These are phyloP conservation scores for Metschnikowia aberdeeniae DNA, from an alignment of 805 yeast genomes.

Conservation along the genomic window DNA sequence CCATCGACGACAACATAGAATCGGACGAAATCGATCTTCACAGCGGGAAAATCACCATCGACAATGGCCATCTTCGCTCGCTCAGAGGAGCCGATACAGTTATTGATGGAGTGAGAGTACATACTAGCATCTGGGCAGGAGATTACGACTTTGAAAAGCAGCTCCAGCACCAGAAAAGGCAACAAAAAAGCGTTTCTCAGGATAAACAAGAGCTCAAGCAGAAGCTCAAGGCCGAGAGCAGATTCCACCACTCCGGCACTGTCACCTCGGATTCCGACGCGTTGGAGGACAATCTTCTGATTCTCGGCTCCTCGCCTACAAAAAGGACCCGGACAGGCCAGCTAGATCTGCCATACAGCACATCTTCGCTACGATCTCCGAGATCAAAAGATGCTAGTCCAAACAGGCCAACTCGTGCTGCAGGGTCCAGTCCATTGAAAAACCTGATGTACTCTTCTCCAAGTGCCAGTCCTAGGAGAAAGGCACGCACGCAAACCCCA, in stretches of 20 bases:
- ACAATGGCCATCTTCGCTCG: slow-evolving; percentile 65
- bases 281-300: slow-evolving; percentile 22
- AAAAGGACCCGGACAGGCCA: slow-evolving; percentile 16
- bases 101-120: slow-evolving; percentile 11
- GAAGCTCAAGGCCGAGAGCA: slow-evolving; percentile 9
- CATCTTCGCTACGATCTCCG: too few species aligned
- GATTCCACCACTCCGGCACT: slow-evolving; percentile 13
- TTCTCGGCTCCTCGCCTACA: slow-evolving; percentile 29
- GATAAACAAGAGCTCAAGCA: slow-evolving; percentile 16
- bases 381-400: too few species aligned
- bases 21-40: slow-evolving; percentile 63
- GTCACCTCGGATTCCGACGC: slow-evolving; percentile 8
- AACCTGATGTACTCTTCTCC: neutral
- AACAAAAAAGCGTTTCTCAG: slow-evolving; percentile 10
- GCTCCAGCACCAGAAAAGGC: slow-evolving; percentile 7
- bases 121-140: slow-evolving; percentile 36
- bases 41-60: slow-evolving; percentile 60
- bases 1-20: slow-evolving; percentile 44
- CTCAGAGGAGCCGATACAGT: slow-evolving; percentile 20
- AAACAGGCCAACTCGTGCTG: neutral
- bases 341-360: too few species aligned
- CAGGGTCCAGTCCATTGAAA: slow-evolving; percentile 2
- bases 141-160: slow-evolving; percentile 29
- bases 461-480: neutral
- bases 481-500: neutral